Conservation (phyloP, 495 filamentous ascomycete species). For the Daldinia vernicosa region DNA sequence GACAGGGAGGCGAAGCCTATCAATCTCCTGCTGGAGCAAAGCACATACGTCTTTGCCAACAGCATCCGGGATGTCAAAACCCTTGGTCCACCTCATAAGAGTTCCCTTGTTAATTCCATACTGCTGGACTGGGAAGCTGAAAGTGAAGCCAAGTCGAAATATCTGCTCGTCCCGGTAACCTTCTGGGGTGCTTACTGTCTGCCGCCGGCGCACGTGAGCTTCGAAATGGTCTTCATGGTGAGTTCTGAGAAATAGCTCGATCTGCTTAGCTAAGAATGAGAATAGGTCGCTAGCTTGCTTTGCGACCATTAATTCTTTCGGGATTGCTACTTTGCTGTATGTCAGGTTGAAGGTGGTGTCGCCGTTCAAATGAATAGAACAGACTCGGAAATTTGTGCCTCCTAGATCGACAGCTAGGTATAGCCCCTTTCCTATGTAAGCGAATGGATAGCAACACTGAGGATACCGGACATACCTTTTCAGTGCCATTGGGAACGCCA, state of each 20-base stretch:
- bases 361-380: constrained; percentile 89
- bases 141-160: constrained; percentile 95
- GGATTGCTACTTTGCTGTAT: constrained; percentile 91
- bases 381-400: constrained; percentile 98
- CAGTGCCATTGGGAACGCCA: constrained; percentile 93
- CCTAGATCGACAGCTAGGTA: constrained; percentile 97
- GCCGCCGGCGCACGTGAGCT: constrained; percentile 68
- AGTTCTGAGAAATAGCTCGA: constrained; percentile 82
- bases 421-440: constrained; percentile 69
- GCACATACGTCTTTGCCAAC: constrained; percentile 94
- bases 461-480: constrained; percentile 68
- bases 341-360: constrained; percentile 91
- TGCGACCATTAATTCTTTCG: constrained; percentile 87
- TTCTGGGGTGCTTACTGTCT: constrained; percentile 61
- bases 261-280: constrained; percentile 89
- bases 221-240: constrained; percentile 93
- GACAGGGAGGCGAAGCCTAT: constrained; percentile 85
- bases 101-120: constrained; percentile 91
- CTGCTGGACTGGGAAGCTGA: constrained; percentile 96
- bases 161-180: constrained; percentile 71
- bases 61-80: constrained; percentile 92
- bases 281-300: constrained; percentile 89
- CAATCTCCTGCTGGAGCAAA: constrained; percentile 89
- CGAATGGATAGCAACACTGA: not conserved
- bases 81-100: constrained; percentile 97